Base-by-base conservation (phyloP, 2,329 filamentous ascomycete species). In the Pseudogymnoascus sp. region DNA sequence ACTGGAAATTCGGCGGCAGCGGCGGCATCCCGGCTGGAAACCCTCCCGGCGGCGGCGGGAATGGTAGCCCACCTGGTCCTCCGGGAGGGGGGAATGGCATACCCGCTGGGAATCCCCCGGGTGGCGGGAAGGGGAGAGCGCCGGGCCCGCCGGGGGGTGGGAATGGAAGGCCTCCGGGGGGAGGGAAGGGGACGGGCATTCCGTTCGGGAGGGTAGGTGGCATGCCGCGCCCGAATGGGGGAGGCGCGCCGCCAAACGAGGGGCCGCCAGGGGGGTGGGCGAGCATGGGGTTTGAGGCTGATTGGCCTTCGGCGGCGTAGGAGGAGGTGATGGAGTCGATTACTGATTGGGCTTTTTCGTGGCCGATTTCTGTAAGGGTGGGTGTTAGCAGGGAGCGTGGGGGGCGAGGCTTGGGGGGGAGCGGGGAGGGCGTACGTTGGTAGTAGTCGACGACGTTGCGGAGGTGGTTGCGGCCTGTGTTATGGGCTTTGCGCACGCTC, bases 381-480 rank as follows among this genome's bases (percentile, higher is more conserved):
- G n/a, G 12, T 14, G 6, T 35, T 53, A 33, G 26, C 38, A 37
- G 24, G 46, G 22, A 61, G 26, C 26, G 40, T 12, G 19, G 41
- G 41, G 19, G 28, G 43, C 60, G 41, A 41, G 31, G 24, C 38
- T 37, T 26, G 59, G 62, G 65, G 38, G 19, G 37, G 6, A 4
- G 38, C 8, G n/a, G 41, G 28, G 28, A 26, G 14, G 53, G 75
- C 82, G 64, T 78, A 93, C 90, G 92, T 79, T 98, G 93, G 77
- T 99, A 99, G 80, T 99, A 99, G 75, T 97, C 93, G 71, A 97
- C 89, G 31, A 99, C 95, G 77, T 99, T 99, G 73, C 95, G 90
- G 67, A 99, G 80, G 75, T 99, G 95, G 80, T 99, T 99, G 72
- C 93, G 87, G 66, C 95, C 95, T 75, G 87, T 89, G 82, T 99